Percentiles rank a stretch among this genome's conserved stretches.
phyloP scores from a whole-genome alignment of 1,284 basidiomycete species.

The Cryptococcus neoformans region DNA sequence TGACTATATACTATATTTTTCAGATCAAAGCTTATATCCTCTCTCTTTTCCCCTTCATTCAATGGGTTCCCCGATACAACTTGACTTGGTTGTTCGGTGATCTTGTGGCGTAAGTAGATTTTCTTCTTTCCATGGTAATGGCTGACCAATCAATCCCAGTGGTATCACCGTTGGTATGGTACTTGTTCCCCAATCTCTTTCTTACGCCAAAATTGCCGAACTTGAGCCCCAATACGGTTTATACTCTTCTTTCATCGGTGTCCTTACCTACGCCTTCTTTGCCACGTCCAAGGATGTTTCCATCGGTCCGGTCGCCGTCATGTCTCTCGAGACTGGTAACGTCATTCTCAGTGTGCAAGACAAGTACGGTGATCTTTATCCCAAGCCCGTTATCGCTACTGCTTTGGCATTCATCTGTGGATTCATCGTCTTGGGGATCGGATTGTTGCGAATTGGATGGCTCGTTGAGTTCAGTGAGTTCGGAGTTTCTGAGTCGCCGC shows the following conservation, averaged over 20 bases:
- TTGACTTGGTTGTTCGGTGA: slow-evolving; percentile 58
- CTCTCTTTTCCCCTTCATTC: slow-evolving; percentile 74
- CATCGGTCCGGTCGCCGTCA: slow-evolving; percentile 95
- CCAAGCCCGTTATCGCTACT: slow-evolving; percentile 73
- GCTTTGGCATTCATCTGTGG: slow-evolving; percentile 85
- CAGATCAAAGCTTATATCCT: slow-evolving; percentile 59
- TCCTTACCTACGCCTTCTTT: slow-evolving; percentile 35
- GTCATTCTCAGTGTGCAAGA: slow-evolving; percentile 67
- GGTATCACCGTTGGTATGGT: slow-evolving; percentile 88
- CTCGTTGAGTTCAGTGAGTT: slow-evolving; percentile 82
- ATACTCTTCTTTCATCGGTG: slow-evolving; percentile 92
- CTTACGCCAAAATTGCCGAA: slow-evolving; percentile 71
- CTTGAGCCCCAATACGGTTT: slow-evolving; percentile 85
- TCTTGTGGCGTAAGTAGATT: slow-evolving; percentile 61
- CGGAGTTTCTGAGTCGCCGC: slow-evolving; percentile 50
- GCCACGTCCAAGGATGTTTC: slow-evolving; percentile 95
- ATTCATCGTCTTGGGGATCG: slow-evolving; percentile 88
- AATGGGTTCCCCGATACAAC: slow-evolving; percentile 79
- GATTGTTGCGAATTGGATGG: slow-evolving; percentile 90
- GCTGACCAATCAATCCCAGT: slow-evolving; percentile 21
- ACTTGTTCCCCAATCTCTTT: slow-evolving; percentile 72
- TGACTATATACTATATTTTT: not conserved
- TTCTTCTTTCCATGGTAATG: not conserved
- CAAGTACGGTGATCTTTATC: slow-evolving; percentile 54
- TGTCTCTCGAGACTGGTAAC: slow-evolving; percentile 82